A percentile compares a stretch with the other conserved stretches of the same genome.
These are phyloP conservation scores for Alternaria tenuissima DNA, from an alignment of 2,329 filamentous ascomycete species.

Conservation along the genomic window DNA sequence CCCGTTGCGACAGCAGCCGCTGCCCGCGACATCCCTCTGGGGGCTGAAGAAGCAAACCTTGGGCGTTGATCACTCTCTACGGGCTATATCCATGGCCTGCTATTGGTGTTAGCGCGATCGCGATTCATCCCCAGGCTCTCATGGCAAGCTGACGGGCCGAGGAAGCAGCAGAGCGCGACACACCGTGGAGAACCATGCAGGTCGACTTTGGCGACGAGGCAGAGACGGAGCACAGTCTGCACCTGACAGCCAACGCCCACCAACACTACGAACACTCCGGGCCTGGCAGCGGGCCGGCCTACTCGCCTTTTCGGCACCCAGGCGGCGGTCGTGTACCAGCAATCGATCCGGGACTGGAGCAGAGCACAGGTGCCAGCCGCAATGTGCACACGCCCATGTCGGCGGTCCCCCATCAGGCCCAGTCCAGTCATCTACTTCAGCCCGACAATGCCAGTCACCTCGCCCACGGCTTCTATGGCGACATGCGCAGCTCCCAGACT, in stretches of 20 bases:
- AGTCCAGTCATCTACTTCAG: slow-evolving; percentile 45
- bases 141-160: slow-evolving; percentile 45
- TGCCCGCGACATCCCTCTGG: not conserved
- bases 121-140: slow-evolving; percentile 30
- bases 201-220: slow-evolving; percentile 47
- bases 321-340: slow-evolving; percentile 36
- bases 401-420: slow-evolving; percentile 37
- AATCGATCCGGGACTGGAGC: slow-evolving; percentile 49
- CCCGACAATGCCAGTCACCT: slow-evolving; percentile 47
- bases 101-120: slow-evolving; percentile 32
- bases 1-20: slow-evolving; percentile 21
- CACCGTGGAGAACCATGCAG: slow-evolving; percentile 45
- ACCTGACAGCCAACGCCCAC: slow-evolving; percentile 41
- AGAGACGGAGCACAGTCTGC: slow-evolving; percentile 45
- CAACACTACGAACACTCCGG: slow-evolving; percentile 46
- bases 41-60: not conserved
- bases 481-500: slow-evolving; percentile 50
- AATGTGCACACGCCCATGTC: slow-evolving; percentile 50
- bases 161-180: slow-evolving; percentile 31
- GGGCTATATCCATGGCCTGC: slow-evolving; percentile 26
- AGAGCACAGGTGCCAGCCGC: slow-evolving; percentile 44
- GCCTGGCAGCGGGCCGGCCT: slow-evolving; percentile 38
- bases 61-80: slow-evolving; percentile 14
- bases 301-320: slow-evolving; percentile 48
- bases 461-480: slow-evolving; percentile 48